Conservation (phyloP, 495 filamentous ascomycete species). For the Lophium mytilinum region DNA sequence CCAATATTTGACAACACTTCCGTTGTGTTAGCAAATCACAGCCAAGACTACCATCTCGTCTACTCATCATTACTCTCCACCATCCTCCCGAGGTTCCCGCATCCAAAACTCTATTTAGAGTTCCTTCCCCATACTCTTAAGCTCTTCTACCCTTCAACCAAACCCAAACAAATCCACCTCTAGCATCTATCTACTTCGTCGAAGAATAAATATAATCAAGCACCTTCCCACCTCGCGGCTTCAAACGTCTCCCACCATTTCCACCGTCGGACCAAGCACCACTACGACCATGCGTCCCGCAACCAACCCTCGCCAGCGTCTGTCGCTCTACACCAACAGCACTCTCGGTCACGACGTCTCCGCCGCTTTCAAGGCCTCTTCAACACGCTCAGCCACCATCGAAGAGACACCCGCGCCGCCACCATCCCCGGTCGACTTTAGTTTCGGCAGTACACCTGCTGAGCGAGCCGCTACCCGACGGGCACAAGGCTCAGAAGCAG, state of each 20-base stretch:
- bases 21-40: conserved; percentile 11
- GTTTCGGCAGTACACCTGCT: conserved; percentile 17
- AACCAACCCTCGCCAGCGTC: conserved; percentile 26
- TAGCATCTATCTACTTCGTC: neutral
- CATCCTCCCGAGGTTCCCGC: conserved; percentile 1
- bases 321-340: conserved; percentile 26
- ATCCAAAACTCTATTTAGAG: neutral
- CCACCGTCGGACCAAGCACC: neutral
- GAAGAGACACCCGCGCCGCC: conserved; percentile 27
- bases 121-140: neutral
- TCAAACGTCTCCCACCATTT: neutral
- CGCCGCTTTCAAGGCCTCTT: conserved; percentile 28
- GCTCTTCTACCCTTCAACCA: neutral
- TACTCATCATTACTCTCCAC: neutral
- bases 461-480: neutral
- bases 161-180: neutral
- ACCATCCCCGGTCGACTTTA: conserved; percentile 28
- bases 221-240: neutral
- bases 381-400: conserved; percentile 13
- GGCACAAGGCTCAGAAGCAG: too few species aligned
- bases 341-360: conserved; percentile 28
- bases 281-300: conserved; percentile 14
- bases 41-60: conserved; percentile 9
- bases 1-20: conserved; percentile 22
- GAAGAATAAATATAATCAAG: neutral